Evolutionary conservation across 179 eudicot genomes (phyloP).

Genomic region (Silene coronaria): DNA sequence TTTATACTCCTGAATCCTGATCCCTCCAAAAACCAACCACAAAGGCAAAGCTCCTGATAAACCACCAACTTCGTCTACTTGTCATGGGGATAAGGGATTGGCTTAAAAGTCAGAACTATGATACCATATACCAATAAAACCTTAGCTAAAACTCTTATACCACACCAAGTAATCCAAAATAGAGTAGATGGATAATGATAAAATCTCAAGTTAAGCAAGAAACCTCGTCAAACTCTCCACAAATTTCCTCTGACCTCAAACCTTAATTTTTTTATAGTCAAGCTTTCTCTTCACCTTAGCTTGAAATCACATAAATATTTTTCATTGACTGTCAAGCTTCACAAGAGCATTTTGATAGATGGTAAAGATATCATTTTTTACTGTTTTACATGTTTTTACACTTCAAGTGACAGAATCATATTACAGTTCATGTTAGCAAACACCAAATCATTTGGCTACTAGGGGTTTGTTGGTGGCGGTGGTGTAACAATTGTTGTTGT

Average conservation of each 20-base stretch:
- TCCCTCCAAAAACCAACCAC: background rate
- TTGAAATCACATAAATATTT: conserved; percentile 1
- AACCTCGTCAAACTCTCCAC: background rate
- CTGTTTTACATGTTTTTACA: background rate
- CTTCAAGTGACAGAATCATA: background rate
- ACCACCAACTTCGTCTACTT: background rate
- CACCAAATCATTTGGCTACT: background rate
- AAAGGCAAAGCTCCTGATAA: background rate
- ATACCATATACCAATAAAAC: background rate
- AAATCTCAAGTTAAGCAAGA: background rate
- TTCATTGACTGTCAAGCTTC: conserved; percentile 2
- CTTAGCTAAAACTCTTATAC: background rate
- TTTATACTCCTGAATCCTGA: background rate
- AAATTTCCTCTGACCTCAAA: background rate
- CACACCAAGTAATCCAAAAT: background rate
- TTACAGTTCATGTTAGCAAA: background rate
- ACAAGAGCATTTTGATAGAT: background rate
- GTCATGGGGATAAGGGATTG: no score
- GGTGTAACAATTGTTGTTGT: background rate
- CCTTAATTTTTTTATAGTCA: background rate
- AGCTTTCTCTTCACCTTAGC: conserved; percentile 10
- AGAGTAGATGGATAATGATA: background rate
- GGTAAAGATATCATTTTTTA: background rate
- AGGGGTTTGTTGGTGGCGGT: background rate
- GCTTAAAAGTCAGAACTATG: background rate